Evolutionary conservation across 495 filamentous ascomycete species (phyloP), one percentile per base, ranked within the genome.

Genomic region (Mycothermus thermophilus): DNA sequence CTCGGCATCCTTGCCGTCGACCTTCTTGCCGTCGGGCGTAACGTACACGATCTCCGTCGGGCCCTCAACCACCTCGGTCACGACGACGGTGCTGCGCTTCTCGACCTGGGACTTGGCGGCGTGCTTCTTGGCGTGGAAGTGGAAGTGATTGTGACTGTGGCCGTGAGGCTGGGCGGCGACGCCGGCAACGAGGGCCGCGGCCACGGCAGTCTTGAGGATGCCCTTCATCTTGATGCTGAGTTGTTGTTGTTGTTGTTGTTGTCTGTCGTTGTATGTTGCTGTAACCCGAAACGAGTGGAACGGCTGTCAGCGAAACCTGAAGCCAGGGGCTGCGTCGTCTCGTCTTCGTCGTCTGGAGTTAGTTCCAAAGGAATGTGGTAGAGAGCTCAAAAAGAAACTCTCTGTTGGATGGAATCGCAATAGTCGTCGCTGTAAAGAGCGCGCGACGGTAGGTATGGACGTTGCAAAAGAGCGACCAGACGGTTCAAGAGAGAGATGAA

Each of bases 361-460:
- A n/a, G n/a, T 66, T 66, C 67, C 64, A 71, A 73, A 73, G 40
- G 69, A 73, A 66, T 67, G 69, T 73, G 62, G 54, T 63, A 64
- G 69, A 71, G 66, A 69, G 63, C 35, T 22, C 38, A n/a, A n/a
- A n/a, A n/a, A n/a, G 21, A 40, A 45, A 57, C 62, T 64, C 66
- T 70, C 66, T 63, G 58, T 66, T 68, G 64, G 61, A 52, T 54
- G 52, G 55, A 60, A 52, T 29, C 29, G n/a, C n/a, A n/a, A n/a
- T n/a, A n/a, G n/a, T n/a, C n/a, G 30, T 25, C 27, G 34, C 33
- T 31, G 42, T 30, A 41, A 46, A 48, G 34, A 17, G 11, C 22
- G 22, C 6, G 6, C 22, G 22, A 25, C 22, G 22, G 22, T 25
- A 6, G 22, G 22, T 25, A 6, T 6, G 22, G 22, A n/a, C n/a